Evolutionary conservation across 352 stramenopile species (phyloP).

Genomic region (Pythium brassicae): DNA sequence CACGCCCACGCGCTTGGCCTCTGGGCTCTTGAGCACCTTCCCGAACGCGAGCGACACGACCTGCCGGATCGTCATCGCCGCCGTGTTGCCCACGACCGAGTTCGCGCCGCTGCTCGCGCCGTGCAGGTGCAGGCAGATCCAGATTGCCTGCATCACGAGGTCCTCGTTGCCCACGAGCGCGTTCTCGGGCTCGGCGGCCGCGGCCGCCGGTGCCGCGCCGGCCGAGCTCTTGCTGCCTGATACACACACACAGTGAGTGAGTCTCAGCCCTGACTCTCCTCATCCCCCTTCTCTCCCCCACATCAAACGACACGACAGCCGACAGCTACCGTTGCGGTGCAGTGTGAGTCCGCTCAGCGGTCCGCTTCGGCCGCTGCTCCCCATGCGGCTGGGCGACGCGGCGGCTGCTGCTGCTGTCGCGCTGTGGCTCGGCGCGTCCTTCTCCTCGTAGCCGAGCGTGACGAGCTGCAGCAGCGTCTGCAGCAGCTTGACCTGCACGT

Average conservation of each 20-base stretch:
- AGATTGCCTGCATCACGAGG: slow-evolving; percentile 84
- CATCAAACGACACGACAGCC: too few relatives aligned
- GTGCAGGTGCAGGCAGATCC: slow-evolving; percentile 85
- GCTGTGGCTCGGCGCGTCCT: slow-evolving; percentile 1
- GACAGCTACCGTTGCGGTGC: slow-evolving; percentile 13
- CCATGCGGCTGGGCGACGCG: not conserved
- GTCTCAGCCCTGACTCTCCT: too few relatives aligned
- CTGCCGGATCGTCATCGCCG: slow-evolving; percentile 85
- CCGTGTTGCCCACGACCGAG: slow-evolving; percentile 82
- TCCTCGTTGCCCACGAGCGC: slow-evolving; percentile 78
- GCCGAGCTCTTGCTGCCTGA: not conserved
- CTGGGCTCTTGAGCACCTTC: slow-evolving; percentile 60
- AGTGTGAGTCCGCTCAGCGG: slow-evolving; percentile 16
- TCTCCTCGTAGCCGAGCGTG: slow-evolving; percentile 75
- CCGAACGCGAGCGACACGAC: slow-evolving; percentile 84
- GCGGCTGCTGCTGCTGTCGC: not conserved
- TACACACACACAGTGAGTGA: not conserved
- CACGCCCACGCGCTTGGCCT: slow-evolving; percentile 77
- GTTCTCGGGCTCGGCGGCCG: slow-evolving; percentile 20
- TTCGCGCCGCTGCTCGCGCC: slow-evolving; percentile 62
- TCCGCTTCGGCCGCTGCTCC: slow-evolving; percentile 1
- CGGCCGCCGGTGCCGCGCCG: not conserved
- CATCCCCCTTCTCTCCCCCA: too few relatives aligned
- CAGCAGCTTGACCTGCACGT: slow-evolving; percentile 87
- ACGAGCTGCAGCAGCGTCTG: slow-evolving; percentile 87